Conservation (phyloP, 805 yeast genomes). For the Yamadazyma endophytica region DNA sequence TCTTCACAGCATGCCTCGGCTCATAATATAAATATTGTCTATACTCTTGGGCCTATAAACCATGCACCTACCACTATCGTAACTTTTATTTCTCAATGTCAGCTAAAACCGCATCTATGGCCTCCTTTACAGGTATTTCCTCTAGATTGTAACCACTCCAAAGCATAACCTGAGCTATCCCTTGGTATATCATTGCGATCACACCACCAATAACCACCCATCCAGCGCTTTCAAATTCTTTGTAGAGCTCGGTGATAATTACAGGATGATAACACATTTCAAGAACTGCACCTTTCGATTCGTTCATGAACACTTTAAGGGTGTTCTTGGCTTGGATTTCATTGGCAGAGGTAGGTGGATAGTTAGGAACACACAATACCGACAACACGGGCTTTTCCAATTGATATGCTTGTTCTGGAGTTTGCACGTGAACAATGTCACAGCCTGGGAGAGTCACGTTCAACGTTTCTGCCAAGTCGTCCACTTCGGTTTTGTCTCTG, state of each 20-base stretch:
- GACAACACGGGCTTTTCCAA: constrained; percentile 17
- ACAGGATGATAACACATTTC: constrained; percentile 34
- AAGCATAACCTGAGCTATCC: constrained; percentile 24
- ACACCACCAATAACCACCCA: constrained; percentile 29
- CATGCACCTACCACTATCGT: no score
- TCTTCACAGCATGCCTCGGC: no score
- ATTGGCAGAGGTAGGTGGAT: constrained; percentile 17
- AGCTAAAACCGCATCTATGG: constrained; percentile 9
- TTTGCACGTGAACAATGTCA: constrained; percentile 20
- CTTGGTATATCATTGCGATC: constrained; percentile 29
- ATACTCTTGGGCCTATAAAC: no score
- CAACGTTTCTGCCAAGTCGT: constrained; percentile 16
- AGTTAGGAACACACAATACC: constrained; percentile 28
- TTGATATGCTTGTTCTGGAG: constrained; percentile 18
- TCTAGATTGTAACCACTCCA: constrained; percentile 25
- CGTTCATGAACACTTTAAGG: constrained; percentile 21
- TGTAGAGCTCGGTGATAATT: constrained; percentile 20
- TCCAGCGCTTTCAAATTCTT: constrained; percentile 16
- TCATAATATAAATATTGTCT: no score
- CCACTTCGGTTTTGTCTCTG: constrained; percentile 23
- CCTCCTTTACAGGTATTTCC: constrained; percentile 22
- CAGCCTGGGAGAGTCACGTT: constrained; percentile 18
- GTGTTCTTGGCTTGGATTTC: constrained; percentile 22
- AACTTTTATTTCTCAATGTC: no score
- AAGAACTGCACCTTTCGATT: constrained; percentile 20